Conservation (phyloP, 176 grass and related monocot species). For the Eleusine indica region DNA sequence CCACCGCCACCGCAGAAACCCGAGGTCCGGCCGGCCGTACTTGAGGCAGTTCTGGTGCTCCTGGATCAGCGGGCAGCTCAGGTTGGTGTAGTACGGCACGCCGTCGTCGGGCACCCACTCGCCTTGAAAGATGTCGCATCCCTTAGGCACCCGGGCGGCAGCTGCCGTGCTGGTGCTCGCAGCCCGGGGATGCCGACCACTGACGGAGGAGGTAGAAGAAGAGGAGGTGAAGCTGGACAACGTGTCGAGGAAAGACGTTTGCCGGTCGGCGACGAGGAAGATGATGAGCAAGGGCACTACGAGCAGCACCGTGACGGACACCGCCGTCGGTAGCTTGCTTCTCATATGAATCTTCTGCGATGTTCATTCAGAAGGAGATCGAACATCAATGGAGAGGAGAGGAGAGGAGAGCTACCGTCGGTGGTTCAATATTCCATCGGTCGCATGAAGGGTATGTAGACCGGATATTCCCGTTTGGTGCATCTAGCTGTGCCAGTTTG, state of each 20-base stretch:
- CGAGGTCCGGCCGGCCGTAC: slow-evolving; percentile 61
- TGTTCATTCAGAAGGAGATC: not conserved
- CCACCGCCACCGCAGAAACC: slow-evolving; percentile 62
- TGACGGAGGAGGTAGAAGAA: not conserved
- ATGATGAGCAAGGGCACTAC: not conserved
- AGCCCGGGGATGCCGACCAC: not conserved
- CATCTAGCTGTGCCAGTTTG: not conserved
- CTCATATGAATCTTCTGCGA: not conserved
- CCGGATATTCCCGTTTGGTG: not conserved
- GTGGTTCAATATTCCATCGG: not conserved
- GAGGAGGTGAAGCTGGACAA: not conserved
- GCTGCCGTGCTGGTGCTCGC: not conserved
- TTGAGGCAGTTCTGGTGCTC: slow-evolving; percentile 83
- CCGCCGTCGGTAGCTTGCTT: not conserved
- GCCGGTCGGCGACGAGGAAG: not conserved
- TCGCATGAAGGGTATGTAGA: no score
- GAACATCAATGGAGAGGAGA: not conserved
- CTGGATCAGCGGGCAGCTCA: slow-evolving; percentile 52
- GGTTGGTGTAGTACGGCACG: slow-evolving; percentile 63
- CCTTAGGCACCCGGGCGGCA: slow-evolving; percentile 12
- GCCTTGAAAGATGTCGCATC: slow-evolving; percentile 46
- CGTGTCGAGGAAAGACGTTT: not conserved
- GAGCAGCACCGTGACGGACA: slow-evolving; percentile 11
- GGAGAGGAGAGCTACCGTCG: not conserved
- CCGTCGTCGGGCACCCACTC: slow-evolving; percentile 42